These are phyloP conservation scores for Hymenotorrendiella dingleyae DNA, from an alignment of 2,329 filamentous ascomycete species.

Conservation along the genomic window DNA sequence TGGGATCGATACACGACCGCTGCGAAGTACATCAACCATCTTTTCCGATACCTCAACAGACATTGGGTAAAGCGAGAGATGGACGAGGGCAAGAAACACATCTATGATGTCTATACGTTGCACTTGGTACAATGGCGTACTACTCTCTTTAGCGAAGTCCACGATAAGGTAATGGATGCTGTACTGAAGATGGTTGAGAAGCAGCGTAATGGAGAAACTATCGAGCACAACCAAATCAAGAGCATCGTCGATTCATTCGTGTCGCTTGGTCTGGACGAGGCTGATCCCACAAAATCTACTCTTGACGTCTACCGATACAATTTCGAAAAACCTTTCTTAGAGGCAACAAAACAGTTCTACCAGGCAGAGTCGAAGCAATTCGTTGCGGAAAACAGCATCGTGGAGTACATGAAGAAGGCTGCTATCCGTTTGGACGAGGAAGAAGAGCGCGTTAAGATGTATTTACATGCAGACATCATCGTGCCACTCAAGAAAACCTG, in stretches of 20 bases:
- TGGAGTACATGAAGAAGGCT: slow-evolving; percentile 99
- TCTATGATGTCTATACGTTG: slow-evolving; percentile 96
- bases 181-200: slow-evolving; percentile 95
- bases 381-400: slow-evolving; percentile 91
- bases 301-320: slow-evolving; percentile 89
- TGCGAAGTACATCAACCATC: slow-evolving; percentile 94
- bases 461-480: slow-evolving; percentile 86
- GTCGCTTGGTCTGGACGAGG: slow-evolving; percentile 87
- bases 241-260: slow-evolving; percentile 95
- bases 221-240: slow-evolving; percentile 95
- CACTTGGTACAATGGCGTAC: slow-evolving; percentile 94
- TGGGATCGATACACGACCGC: slow-evolving; percentile 95
- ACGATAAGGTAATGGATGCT: slow-evolving; percentile 86
- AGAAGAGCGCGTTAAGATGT: slow-evolving; percentile 87
- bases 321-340: slow-evolving; percentile 89
- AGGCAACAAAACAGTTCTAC: slow-evolving; percentile 80
- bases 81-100: slow-evolving; percentile 96
- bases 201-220: slow-evolving; percentile 94
- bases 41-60: slow-evolving; percentile 92
- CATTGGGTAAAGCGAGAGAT: slow-evolving; percentile 99
- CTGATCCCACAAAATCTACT: slow-evolving; percentile 87
- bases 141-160: slow-evolving; percentile 80
- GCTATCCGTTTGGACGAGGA: slow-evolving; percentile 85
- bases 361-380: slow-evolving; percentile 89
- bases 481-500: slow-evolving; percentile 78